Evolutionary conservation across 163 green algal species (phyloP).

Genomic region (Prototheca wickerhamii): DNA sequence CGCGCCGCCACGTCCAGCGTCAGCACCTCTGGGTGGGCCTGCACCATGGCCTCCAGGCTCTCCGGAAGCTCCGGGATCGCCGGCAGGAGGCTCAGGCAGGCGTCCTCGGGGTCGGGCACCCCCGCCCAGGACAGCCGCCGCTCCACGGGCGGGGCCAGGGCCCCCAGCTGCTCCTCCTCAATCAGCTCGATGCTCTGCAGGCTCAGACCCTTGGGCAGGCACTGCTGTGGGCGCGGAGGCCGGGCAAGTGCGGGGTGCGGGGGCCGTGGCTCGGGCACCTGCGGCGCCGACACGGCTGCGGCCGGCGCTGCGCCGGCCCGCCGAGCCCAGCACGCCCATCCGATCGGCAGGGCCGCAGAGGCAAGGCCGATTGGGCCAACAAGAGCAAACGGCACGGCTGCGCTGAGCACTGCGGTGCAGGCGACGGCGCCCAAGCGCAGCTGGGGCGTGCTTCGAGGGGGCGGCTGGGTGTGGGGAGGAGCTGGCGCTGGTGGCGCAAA

Average conservation of each 20-base stretch:
- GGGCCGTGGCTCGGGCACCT: background rate
- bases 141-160: background rate
- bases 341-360: too few relatives aligned
- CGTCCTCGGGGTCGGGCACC: background rate
- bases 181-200: background rate
- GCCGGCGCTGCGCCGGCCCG: too few relatives aligned
- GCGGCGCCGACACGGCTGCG: too few relatives aligned
- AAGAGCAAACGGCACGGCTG: too few relatives aligned
- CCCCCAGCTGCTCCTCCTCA: background rate
- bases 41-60: background rate
- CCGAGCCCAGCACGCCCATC: too few relatives aligned
- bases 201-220: background rate
- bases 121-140: background rate
- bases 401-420: too few relatives aligned
- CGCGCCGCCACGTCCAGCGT: constrained; percentile 8
- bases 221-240: background rate
- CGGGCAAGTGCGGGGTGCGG: background rate
- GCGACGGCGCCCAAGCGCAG: too few relatives aligned
- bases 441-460: too few relatives aligned
- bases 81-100: background rate
- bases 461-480: too few relatives aligned
- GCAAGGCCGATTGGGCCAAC: too few relatives aligned
- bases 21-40: background rate
- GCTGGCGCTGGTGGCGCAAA: too few relatives aligned
- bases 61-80: background rate